Base-by-base conservation (phyloP, 192 early-diverging fungal genomes). In the Lobulomyces angularis region DNA sequence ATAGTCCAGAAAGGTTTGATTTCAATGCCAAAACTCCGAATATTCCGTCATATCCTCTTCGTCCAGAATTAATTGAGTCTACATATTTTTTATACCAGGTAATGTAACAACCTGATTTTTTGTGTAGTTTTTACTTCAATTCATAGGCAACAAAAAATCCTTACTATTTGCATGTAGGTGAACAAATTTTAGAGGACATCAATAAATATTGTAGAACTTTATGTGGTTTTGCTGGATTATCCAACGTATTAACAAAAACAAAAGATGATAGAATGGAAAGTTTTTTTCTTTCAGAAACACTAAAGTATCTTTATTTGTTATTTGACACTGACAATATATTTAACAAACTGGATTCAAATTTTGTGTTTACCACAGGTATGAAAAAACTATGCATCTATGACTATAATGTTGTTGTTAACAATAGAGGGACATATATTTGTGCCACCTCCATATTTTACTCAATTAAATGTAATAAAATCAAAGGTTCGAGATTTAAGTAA, bases 291-390 rank as follows among this genome's bases (percentile, higher is more conserved):
- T 85, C 83, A 35, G 92, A 97, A 59, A 94, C 92, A 1, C 67
- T 97, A 37, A 97, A 97, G 53, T 97, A 97, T 50, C 67, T 97
- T n/a, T 97, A 81, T 53, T 54, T 97, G n/a, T 68, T 97, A 20
- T 97, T 94, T 70, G 90, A 89, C 42, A 18, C 65, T 60, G 82
- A 85, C 8, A 77, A 92, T 35, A 51, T 64, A 11, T 55, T 91
- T 16, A 87, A 90, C 47, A 28, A 28, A 17, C 12, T 72, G 20
- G 80, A 89, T 43, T 69, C 60, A 30, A 88, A 84, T 49, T 80
- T 74, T 53, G 84, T 95, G 8, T 90, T 92, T 55, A 89, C 88
- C 3, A 95, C 90, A 1, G 88, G 71, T 55, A 55, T 37, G 8
- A 50, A n/a, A n/a, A n/a, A n/a, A n/a, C n/a, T n/a, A n/a, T n/a